Evolutionary conservation across 1,284 basidiomycete genomes (phyloP).

Genomic region (Mycosarcoma mackinlayi): DNA sequence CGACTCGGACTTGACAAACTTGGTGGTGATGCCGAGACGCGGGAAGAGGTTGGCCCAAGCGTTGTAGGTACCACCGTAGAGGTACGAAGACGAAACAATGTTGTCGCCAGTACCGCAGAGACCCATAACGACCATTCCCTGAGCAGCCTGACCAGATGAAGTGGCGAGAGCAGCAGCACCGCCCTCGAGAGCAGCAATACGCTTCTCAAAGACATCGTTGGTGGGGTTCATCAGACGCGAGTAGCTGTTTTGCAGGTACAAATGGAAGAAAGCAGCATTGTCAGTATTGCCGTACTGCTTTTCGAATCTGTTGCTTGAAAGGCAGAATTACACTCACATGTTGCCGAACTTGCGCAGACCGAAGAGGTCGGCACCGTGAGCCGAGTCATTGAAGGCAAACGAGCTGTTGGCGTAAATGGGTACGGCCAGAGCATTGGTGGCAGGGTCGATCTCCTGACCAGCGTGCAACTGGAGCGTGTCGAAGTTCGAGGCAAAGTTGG

Average conservation of each 20-base stretch:
- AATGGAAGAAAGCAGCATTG: neutral
- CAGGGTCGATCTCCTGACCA: conserved; percentile 78
- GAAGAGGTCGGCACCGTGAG: conserved; percentile 84
- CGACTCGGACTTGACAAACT: conserved; percentile 77
- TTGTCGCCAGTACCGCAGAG: conserved; percentile 81
- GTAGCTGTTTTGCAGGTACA: conserved; percentile 37
- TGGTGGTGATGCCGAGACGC: conserved; percentile 81
- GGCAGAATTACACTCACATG: conserved; percentile 69
- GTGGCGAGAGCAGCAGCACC: conserved; percentile 83
- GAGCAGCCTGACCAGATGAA: conserved; percentile 82
- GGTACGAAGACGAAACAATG: conserved; percentile 75
- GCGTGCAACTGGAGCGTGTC: conserved; percentile 75
- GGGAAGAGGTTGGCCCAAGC: conserved; percentile 81
- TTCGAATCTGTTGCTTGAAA: neutral
- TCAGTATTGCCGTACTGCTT: neutral
- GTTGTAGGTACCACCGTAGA: conserved; percentile 77
- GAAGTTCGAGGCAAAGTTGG: conserved; percentile 57
- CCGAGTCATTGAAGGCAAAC: conserved; percentile 67
- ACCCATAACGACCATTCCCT: conserved; percentile 77
- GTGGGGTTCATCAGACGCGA: conserved; percentile 83
- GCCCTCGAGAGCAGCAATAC: conserved; percentile 84
- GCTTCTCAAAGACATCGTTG: conserved; percentile 84
- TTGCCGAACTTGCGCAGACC: conserved; percentile 75
- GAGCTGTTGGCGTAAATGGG: conserved; percentile 76
- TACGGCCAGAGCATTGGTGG: conserved; percentile 80